phyloP scores from a whole-genome alignment of 306 rosid genomes.

The Biancaea sappan region DNA sequence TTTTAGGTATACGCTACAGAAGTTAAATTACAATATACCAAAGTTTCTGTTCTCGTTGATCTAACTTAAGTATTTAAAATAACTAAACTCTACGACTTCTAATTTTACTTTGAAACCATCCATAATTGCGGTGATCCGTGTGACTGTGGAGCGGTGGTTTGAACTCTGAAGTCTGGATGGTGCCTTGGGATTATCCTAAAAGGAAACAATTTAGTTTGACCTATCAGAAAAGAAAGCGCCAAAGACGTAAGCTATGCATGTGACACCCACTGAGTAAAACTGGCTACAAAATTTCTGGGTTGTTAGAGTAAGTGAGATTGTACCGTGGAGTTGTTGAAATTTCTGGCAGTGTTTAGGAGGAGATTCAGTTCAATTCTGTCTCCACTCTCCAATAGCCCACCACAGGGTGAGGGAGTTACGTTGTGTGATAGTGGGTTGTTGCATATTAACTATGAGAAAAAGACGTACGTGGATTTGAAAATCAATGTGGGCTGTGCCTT shows the following conservation, averaged over 20 bases:
- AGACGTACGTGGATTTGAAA: background rate
- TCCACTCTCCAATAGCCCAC: background rate
- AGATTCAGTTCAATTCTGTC: background rate
- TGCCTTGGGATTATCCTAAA: conserved; percentile 1
- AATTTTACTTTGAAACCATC: background rate
- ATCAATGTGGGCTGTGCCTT: conserved; percentile 28
- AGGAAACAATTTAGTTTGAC: background rate
- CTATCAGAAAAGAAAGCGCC: conserved; percentile 28
- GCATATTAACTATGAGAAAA: conserved; percentile 28
- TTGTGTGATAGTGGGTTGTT: conserved; percentile 35
- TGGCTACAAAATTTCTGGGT: conserved; percentile 7
- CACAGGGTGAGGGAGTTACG: background rate
- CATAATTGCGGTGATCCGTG: background rate
- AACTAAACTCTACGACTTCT: background rate
- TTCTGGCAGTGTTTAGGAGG: background rate
- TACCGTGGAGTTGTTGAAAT: conserved; percentile 14
- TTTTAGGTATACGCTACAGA: background rate
- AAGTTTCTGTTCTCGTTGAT: background rate
- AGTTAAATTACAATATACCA: background rate
- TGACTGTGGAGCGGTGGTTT: conserved; percentile 10
- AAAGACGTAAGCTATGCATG: conserved; percentile 26
- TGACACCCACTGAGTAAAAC: conserved; percentile 28
- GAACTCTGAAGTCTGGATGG: conserved; percentile 20
- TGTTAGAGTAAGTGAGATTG: conserved; percentile 29
- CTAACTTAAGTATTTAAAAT: background rate